Conservation (phyloP, 2,329 filamentous ascomycete species). For the Aschersonia sp. region DNA sequence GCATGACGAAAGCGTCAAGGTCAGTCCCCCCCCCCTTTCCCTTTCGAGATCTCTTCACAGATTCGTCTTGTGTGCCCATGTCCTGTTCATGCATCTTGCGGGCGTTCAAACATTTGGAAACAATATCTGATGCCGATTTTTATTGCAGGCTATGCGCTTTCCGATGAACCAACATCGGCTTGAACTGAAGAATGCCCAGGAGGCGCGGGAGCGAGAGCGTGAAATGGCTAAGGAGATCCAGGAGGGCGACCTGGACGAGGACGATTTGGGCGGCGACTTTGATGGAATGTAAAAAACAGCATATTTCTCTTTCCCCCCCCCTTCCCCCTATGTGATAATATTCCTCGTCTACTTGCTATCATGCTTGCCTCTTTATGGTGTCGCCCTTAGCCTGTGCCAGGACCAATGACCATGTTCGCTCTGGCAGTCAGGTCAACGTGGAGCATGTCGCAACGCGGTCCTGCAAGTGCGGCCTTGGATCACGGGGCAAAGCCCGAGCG, state of each 20-base stretch:
- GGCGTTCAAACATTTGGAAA: not conserved
- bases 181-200: slow-evolving; percentile 95
- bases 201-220: slow-evolving; percentile 89
- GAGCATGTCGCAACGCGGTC: no score
- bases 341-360: not conserved
- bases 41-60: not conserved
- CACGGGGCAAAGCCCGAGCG: no score
- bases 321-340: not conserved
- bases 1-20: slow-evolving; percentile 97
- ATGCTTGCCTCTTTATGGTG: not conserved
- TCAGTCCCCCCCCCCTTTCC: slow-evolving; percentile 16
- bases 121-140: not conserved
- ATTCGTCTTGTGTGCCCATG: not conserved
- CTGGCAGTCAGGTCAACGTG: no score
- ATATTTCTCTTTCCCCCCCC: slow-evolving; percentile 1
- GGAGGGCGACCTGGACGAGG: slow-evolving; percentile 91
- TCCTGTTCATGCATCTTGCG: not conserved
- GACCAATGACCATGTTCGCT: no score
- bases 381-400: not conserved
- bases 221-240: slow-evolving; percentile 99
- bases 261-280: slow-evolving; percentile 90
- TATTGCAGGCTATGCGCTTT: slow-evolving; percentile 78
- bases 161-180: slow-evolving; percentile 98
- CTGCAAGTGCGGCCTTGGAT: no score
- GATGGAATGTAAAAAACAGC: slow-evolving; percentile 63